These are phyloP conservation scores for Naganishia sp. DNA, from an alignment of 1,284 basidiomycete genomes.

Conservation along the genomic window DNA sequence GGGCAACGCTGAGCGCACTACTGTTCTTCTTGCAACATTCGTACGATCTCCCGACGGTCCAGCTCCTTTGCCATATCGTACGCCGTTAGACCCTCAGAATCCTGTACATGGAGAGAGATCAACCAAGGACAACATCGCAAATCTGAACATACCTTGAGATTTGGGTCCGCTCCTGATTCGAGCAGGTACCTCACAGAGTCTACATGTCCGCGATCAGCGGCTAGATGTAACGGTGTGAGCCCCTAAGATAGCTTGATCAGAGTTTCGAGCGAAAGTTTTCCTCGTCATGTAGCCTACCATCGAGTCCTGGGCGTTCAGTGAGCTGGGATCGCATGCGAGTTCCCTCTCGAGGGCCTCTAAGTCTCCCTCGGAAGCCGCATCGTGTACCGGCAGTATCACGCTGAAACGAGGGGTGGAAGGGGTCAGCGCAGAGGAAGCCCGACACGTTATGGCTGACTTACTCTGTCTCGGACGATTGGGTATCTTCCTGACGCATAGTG, in stretches of 20 bases:
- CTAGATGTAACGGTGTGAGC: constrained; percentile 31
- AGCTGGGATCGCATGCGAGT: background rate
- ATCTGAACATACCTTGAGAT: constrained; percentile 16
- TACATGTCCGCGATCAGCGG: constrained; percentile 32
- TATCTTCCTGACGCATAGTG: constrained; percentile 9
- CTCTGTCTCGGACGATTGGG: background rate
- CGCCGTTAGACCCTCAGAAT: constrained; percentile 22
- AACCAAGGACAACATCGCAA: background rate
- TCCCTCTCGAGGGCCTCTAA: constrained; percentile 7
- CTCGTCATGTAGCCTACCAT: constrained; percentile 3
- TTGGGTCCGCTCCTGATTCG: constrained; percentile 26
- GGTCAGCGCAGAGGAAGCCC: background rate
- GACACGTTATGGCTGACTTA: background rate
- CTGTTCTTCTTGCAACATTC: constrained; percentile 6
- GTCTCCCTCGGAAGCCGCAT: constrained; percentile 19
- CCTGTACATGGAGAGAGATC: background rate
- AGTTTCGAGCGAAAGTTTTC: background rate
- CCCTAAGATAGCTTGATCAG: constrained; percentile 19
- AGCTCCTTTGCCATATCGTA: constrained; percentile 25
- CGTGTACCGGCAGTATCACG: constrained; percentile 22
- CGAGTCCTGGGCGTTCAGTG: constrained; percentile 24
- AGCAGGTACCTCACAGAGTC: constrained; percentile 15
- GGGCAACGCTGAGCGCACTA: too few species aligned
- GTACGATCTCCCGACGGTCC: constrained; percentile 16
- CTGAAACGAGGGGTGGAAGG: background rate